Evolutionary conservation across 2,329 filamentous ascomycete genomes (phyloP), one percentile per base, ranked within the genome.

Genomic region (Colletotrichum sojae): DNA sequence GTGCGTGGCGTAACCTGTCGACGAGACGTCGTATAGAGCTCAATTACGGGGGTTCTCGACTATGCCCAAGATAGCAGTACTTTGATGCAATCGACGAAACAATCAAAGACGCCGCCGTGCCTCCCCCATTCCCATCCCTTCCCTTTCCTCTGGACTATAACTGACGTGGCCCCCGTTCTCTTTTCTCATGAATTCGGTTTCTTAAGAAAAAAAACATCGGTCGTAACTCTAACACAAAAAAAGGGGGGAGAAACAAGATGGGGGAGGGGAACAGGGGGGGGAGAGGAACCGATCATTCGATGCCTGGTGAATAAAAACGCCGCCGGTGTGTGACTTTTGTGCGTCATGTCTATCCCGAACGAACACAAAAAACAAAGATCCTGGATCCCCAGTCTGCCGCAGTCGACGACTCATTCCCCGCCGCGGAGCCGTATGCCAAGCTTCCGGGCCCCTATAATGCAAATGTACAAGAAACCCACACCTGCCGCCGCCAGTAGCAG

Each of bases 391-490:
- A 40, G 55, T 68, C 31, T 56, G 63, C 63, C 53, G 67, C 58
- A 56, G 51, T 66, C 62, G 63, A 53, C 52, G 63, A 53, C 52
- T 68, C 67, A 70, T 67, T 67, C 46, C 57, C 52, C 57, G 64
- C 67, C 63, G 40, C 67, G 67, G 56, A 69, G 67, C 55, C 58
- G 67, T 51, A 54, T 58, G 52, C 67, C 64, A 46, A 70, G 63
- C 63, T 68, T 67, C 58, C 58, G 62, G 52, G 66, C 49, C 58
- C 66, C 71, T 59, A 65, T 76, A 74, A 79, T 80, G 76, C 78
- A 80, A 75, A 82, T 72, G 75, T 85, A 86, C 75, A 82, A 76
- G 68, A 78, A 74, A 53, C 78, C 82, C 63, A 75, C 75, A 40
- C 73, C 75, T 56, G 79, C 69, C 55, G 79, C 73, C 67, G 81